Conservation (phyloP, 768 basidiomycete species). For the Phaeolepiota aurea region DNA sequence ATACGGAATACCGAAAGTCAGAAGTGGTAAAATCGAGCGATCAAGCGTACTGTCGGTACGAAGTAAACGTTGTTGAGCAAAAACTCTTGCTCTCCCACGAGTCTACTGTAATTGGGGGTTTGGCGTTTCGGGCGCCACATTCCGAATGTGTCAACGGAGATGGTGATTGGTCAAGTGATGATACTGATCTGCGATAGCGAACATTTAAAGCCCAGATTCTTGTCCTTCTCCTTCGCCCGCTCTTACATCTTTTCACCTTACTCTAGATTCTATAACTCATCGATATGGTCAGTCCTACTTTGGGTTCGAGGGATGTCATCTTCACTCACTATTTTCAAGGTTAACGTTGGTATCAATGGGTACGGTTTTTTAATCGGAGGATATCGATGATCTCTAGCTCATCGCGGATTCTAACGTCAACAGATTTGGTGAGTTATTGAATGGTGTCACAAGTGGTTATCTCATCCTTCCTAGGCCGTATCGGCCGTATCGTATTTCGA, state of each 20-base stretch:
- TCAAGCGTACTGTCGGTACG: too few species aligned
- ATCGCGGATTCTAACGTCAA: slow-evolving; percentile 6
- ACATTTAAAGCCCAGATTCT: slow-evolving; percentile 2
- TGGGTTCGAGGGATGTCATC: too few species aligned
- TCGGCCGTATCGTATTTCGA: slow-evolving; percentile 96
- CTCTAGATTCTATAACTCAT: slow-evolving; percentile 6
- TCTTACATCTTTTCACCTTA: slow-evolving; percentile 8
- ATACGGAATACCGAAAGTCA: too few species aligned
- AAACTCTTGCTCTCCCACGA: too few species aligned
- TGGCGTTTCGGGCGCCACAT: too few species aligned
- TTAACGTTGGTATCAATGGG: slow-evolving; percentile 98
- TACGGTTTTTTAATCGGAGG: slow-evolving; percentile 27
- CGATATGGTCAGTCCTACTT: slow-evolving; percentile 14
- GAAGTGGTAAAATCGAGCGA: too few species aligned
- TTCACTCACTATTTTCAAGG: too few species aligned
- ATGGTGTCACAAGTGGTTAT: background rate
- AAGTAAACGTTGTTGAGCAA: too few species aligned
- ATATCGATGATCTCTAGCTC: background rate
- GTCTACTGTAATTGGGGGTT: too few species aligned
- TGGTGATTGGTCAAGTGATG: too few species aligned
- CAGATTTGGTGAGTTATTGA: slow-evolving; percentile 64
- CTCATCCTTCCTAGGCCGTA: slow-evolving; percentile 66
- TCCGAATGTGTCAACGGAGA: too few species aligned
- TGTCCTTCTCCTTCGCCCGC: slow-evolving; percentile 4
- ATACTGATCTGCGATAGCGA: slow-evolving; percentile 9